Conservation (phyloP, 2,329 filamentous ascomycete genomes). For the Clarireedia monteithiana region DNA sequence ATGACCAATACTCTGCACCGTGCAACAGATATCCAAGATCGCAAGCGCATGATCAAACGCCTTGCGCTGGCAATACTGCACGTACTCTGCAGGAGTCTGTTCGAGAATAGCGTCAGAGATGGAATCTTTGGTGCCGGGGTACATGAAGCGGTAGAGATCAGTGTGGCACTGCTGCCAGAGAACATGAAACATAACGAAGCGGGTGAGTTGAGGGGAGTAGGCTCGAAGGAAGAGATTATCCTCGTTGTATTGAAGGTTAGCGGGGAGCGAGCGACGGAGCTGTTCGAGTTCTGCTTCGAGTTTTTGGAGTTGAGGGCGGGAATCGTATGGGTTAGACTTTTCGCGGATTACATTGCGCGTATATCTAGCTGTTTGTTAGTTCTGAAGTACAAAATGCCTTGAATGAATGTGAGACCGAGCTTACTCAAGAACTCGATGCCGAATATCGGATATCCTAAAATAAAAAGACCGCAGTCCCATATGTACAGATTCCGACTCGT, state of each 20-base stretch:
- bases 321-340: slow-evolving; percentile 6
- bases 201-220: slow-evolving; percentile 5
- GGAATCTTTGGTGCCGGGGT: slow-evolving; percentile 3
- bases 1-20: slow-evolving; percentile 6
- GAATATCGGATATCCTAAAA: slow-evolving; percentile 8
- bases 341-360: slow-evolving; percentile 3
- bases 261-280: slow-evolving; percentile 1
- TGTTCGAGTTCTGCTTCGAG: slow-evolving; percentile 1
- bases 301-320: background rate
- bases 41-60: slow-evolving; percentile 4
- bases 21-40: slow-evolving; percentile 3
- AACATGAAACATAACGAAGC: slow-evolving; percentile 8
- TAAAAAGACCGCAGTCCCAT: slow-evolving; percentile 7
- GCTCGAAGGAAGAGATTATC: slow-evolving; percentile 9
- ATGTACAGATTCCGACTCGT: slow-evolving; percentile 7
- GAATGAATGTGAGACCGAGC: background rate
- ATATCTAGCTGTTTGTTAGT: background rate
- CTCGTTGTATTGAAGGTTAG: slow-evolving; percentile 7
- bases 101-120: slow-evolving; percentile 2
- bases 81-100: background rate
- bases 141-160: slow-evolving; percentile 6
- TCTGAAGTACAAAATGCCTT: no score
- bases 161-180: slow-evolving; percentile 8
- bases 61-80: slow-evolving; percentile 2
- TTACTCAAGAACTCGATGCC: slow-evolving; percentile 7